Percentiles rank a stretch among this genome's conserved stretches.
Conservation (phyloP, 2,329 filamentous ascomycete genomes). For the Emergomyces pasteurianus region DNA sequence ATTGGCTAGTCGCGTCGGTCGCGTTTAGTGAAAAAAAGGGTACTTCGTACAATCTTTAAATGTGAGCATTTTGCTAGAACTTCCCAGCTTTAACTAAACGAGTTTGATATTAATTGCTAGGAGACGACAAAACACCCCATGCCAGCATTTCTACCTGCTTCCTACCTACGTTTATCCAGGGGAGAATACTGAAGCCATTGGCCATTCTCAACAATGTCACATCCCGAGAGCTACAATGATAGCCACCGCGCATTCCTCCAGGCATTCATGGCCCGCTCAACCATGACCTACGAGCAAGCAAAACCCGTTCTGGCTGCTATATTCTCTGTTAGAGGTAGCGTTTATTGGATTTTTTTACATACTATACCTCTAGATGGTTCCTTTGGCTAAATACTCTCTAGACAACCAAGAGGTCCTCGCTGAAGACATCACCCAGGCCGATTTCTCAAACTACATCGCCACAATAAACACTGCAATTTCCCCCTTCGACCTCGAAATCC, state of each 20-base stretch:
- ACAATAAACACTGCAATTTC: slow-evolving; percentile 61
- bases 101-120: background rate
- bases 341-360: background rate
- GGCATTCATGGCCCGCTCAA: slow-evolving; percentile 66
- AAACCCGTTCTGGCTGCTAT: slow-evolving; percentile 67
- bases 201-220: slow-evolving; percentile 4
- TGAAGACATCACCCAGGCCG: slow-evolving; percentile 54
- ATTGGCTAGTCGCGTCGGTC: background rate
- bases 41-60: too few relatives aligned
- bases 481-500: slow-evolving; percentile 77
- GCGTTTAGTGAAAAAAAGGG: background rate
- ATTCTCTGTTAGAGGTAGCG: slow-evolving; percentile 45
- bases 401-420: slow-evolving; percentile 39
- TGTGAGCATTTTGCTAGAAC: too few relatives aligned
- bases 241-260: slow-evolving; percentile 82
- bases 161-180: background rate
- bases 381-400: slow-evolving; percentile 11
- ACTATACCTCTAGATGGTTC: background rate
- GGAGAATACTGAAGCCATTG: background rate
- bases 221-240: slow-evolving; percentile 40
- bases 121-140: background rate
- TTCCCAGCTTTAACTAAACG: background rate
- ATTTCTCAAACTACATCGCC: slow-evolving; percentile 57
- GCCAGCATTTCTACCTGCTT: background rate
- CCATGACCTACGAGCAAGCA: slow-evolving; percentile 63